These are phyloP conservation scores for Breviolum minutum DNA, from an alignment of 73 alveolate genomes.

Conservation along the genomic window DNA sequence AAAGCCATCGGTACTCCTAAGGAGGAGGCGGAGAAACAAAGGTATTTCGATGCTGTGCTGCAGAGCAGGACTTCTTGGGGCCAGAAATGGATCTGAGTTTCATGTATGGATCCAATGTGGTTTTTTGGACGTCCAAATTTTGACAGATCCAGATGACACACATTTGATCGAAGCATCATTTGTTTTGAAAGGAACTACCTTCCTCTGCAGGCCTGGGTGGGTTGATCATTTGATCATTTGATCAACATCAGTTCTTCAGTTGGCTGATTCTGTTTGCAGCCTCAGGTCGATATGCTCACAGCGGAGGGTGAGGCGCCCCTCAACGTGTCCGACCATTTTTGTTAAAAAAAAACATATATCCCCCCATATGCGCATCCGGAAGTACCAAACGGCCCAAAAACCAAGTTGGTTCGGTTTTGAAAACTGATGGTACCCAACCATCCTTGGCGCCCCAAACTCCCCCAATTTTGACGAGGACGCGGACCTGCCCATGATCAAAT, in stretches of 20 bases:
- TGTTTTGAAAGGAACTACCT: constrained; percentile 57
- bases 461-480: constrained; percentile 61
- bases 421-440: too few relatives aligned
- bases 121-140: too few relatives aligned
- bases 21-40: constrained; percentile 88
- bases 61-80: constrained; percentile 56
- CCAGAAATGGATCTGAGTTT: too few relatives aligned
- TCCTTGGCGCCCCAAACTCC: not conserved
- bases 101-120: too few relatives aligned
- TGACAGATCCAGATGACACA: too few relatives aligned
- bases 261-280: not conserved
- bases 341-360: too few relatives aligned
- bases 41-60: constrained; percentile 78
- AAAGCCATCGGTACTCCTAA: not conserved
- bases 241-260: not conserved
- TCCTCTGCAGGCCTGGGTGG: constrained; percentile 34
- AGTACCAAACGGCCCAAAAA: too few relatives aligned
- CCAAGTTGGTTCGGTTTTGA: too few relatives aligned
- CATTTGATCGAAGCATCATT: not conserved
- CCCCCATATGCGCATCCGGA: too few relatives aligned
- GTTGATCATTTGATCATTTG: not conserved
- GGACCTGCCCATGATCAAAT: constrained; percentile 86
- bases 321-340: not conserved
- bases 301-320: constrained; percentile 53
- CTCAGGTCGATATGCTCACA: constrained; percentile 62